Evolutionary conservation across 169 alveolate species (phyloP).

Genomic region (Amoebophrya sp.): DNA sequence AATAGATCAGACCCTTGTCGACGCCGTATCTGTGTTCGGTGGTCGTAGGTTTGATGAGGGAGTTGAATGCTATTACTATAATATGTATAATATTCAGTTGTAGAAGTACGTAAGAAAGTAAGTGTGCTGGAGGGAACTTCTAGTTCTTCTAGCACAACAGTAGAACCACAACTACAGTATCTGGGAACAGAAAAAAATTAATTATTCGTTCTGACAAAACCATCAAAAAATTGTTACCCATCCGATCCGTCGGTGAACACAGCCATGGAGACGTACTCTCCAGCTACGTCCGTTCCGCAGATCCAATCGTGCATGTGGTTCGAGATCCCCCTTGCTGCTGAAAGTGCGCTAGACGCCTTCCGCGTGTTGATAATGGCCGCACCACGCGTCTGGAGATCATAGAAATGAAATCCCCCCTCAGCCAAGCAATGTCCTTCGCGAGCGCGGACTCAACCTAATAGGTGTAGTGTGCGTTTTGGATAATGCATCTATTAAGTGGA

Average conservation of each 20-base stretch:
- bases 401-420: neutral
- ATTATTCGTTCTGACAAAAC: too few species aligned
- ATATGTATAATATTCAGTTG: too few species aligned
- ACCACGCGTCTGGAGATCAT: constrained; percentile 9
- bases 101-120: too few species aligned
- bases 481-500: too few species aligned
- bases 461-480: too few species aligned
- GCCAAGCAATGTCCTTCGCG: neutral
- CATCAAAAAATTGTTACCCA: too few species aligned
- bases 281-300: neutral
- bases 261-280: constrained; percentile 2
- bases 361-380: constrained; percentile 16
- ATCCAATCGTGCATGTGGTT: constrained; percentile 26
- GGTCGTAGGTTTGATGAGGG: too few species aligned
- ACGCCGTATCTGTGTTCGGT: neutral
- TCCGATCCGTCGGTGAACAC: neutral
- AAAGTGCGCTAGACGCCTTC: neutral
- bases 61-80: too few species aligned
- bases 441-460: constrained; percentile 15
- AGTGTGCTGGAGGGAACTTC: too few species aligned
- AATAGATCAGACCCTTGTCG: neutral
- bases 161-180: too few species aligned
- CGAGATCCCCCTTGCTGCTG: neutral
- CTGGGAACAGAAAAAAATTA: too few species aligned
- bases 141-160: too few species aligned